A percentile compares a stretch with the other conserved stretches of the same genome.
Evolutionary conservation across 1,139 yeast genomes (phyloP).

Genomic region (Suhomyces terraborum): DNA sequence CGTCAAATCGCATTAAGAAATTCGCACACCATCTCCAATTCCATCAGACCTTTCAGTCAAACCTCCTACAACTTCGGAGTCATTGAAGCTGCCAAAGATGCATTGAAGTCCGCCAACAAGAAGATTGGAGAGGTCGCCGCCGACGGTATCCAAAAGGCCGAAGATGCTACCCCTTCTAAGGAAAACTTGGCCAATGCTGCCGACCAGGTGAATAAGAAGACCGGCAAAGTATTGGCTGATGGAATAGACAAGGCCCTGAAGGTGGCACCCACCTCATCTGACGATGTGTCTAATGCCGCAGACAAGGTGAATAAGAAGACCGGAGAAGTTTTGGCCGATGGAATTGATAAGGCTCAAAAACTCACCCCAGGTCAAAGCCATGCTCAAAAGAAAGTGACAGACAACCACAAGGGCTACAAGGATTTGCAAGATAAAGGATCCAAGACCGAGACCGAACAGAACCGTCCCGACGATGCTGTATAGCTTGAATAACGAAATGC

Average conservation of each 20-base stretch:
- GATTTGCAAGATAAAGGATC: conserved; percentile 47
- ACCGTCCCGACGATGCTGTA: conserved; percentile 48
- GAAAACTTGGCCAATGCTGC: conserved; percentile 17
- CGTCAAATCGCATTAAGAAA: conserved; percentile 20
- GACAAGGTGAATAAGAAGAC: conserved; percentile 22
- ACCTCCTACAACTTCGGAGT: conserved; percentile 28
- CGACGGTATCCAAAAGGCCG: conserved; percentile 27
- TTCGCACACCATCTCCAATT: conserved; percentile 7
- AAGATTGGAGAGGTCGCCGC: conserved; percentile 33
- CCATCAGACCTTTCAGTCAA: conserved; percentile 12
- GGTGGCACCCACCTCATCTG: conserved; percentile 20
- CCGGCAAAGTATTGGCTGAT: conserved; percentile 40
- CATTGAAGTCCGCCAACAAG: conserved; percentile 36
- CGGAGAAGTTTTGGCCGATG: conserved; percentile 39
- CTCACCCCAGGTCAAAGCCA: conserved; percentile 18
- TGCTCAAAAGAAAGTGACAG: conserved; percentile 25
- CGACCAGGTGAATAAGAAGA: conserved; percentile 18
- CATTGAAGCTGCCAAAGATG: conserved; percentile 39
- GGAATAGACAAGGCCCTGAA: conserved; percentile 25
- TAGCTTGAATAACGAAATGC: conserved; percentile 12
- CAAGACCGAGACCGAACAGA: conserved; percentile 45
- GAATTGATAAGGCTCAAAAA: conserved; percentile 24
- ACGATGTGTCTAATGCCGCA: conserved; percentile 16
- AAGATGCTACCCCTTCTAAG: conserved; percentile 21
- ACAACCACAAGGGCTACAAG: conserved; percentile 38